Evolutionary conservation across 169 alveolate genomes (phyloP), one percentile per base, ranked within the genome.

Genomic region (Plasmodium gaboni): DNA sequence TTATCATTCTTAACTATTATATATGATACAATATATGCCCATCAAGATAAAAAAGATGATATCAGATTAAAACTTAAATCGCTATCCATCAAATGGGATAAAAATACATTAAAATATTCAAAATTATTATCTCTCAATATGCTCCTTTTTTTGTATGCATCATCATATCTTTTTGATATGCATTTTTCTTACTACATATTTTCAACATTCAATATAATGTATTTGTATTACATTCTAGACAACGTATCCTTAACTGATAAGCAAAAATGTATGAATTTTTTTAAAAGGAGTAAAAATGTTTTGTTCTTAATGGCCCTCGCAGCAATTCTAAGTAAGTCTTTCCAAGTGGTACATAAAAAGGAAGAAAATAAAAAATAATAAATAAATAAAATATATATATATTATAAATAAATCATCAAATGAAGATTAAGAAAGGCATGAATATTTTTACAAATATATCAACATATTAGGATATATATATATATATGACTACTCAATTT

Each of bases 1-100:
- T 89, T 78, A 50, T 91, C 95, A 53, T 91, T 73, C n/a, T 97
- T 99, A 98, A 97, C 99, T 2, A 57, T 98, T 3, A 94, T 97
- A 32, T 98, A 97, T 63, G 99, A 97, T 88, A 96, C 99, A 2
- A 95, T 98, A 38, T 98, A 98, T 93, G 99, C 99, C 1, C 98
- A 96, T 91, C 98, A 96, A 87, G 99, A 97, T 92, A 96, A 94
- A 73, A 32, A 90, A 32, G 95, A 91, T 67, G 99, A 98, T 88
- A 88, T 88, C 48, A 73, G 72, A 70, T 87, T 98, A 15, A 98
- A 98, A 1, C 73, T 98, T 24, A 95, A 95, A 19, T 96, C 98
- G 15, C 80, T 98, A 46, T 98, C 99, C n/a, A 94, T 97, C n/a
- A 78, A 93, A 28, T 96, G 98, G 97, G 91, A 88, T 32, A 68